phyloP scores from a whole-genome alignment of 192 early-diverging fungal genomes.

The Bifiguratus adelaidae region DNA sequence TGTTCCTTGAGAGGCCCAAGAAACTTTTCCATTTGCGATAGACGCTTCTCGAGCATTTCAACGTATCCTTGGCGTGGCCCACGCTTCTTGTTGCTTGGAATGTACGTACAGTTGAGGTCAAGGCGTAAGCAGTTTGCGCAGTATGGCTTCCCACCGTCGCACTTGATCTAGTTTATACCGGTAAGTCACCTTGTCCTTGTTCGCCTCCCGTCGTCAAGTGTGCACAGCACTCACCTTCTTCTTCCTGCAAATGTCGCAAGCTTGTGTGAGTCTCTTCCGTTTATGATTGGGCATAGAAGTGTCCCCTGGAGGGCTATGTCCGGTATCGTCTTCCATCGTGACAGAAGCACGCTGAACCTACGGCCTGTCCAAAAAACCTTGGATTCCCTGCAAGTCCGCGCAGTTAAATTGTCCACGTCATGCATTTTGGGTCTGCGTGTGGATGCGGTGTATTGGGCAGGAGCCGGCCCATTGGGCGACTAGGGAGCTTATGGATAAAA shows the following conservation, averaged over 20 bases:
- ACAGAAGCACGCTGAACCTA: too few relatives aligned
- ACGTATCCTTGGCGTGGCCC: conserved; percentile 79
- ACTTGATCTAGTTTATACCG: conserved; percentile 44
- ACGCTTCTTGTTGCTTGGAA: conserved; percentile 78
- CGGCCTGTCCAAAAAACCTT: too few relatives aligned
- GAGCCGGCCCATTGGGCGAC: too few relatives aligned
- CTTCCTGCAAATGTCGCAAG: conserved; percentile 61
- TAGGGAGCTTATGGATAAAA: too few relatives aligned
- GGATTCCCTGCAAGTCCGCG: too few relatives aligned
- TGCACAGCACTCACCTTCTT: conserved; percentile 43
- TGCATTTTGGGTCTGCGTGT: too few relatives aligned
- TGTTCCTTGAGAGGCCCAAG: conserved; percentile 24
- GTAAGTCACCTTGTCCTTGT: neutral
- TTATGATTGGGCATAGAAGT: conserved; percentile 24
- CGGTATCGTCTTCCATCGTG: too few relatives aligned
- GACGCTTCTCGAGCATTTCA: conserved; percentile 59
- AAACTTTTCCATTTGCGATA: conserved; percentile 70
- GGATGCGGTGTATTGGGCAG: too few relatives aligned
- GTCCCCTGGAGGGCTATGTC: too few relatives aligned
- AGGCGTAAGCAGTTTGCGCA: conserved; percentile 74
- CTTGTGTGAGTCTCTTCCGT: conserved; percentile 56
- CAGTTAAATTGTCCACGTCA: too few relatives aligned
- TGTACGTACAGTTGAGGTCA: conserved; percentile 61
- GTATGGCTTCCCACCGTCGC: conserved; percentile 69
- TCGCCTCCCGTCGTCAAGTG: neutral